A percentile compares a stretch with the other conserved stretches of the same genome.
Conservation (phyloP, 2,329 filamentous ascomycete species). For the Penicillium sp. region DNA sequence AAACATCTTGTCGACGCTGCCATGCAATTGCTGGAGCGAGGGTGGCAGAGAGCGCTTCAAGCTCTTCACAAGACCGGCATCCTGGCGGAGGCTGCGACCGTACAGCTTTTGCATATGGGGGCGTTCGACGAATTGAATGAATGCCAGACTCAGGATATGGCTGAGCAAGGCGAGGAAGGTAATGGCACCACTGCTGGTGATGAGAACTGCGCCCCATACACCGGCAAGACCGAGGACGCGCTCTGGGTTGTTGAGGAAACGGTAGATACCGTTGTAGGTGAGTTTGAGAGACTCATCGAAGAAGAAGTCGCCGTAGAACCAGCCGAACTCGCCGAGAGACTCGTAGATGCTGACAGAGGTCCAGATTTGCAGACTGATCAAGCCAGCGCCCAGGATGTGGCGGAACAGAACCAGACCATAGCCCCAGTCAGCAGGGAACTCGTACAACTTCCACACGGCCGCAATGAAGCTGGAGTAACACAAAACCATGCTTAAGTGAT, state of each 20-base stretch:
- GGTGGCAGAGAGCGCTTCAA: constrained; percentile 82
- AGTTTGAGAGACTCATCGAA: constrained; percentile 86
- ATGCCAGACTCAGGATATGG: constrained; percentile 80
- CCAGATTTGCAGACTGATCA: constrained; percentile 89
- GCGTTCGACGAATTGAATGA: constrained; percentile 90
- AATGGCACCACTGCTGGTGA: constrained; percentile 84
- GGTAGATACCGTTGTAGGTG: constrained; percentile 96
- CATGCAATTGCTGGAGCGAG: constrained; percentile 79
- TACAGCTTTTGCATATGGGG: constrained; percentile 99
- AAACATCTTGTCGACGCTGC: constrained; percentile 81
- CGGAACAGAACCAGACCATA: constrained; percentile 83
- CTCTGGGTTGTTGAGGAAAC: constrained; percentile 97
- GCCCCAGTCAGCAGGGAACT: constrained; percentile 79
- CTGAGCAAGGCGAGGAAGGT: constrained; percentile 84
- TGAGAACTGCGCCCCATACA: constrained; percentile 92
- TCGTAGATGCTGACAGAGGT: constrained; percentile 92
- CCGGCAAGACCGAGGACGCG: constrained; percentile 89
- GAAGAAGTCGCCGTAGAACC: constrained; percentile 99
- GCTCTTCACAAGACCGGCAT: constrained; percentile 90
- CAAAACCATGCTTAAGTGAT: constrained; percentile 88
- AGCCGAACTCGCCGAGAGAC: constrained; percentile 93
- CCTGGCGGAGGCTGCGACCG: constrained; percentile 75
- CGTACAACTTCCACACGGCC: constrained; percentile 96
- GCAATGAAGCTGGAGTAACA: constrained; percentile 87
- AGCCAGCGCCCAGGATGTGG: constrained; percentile 77